Base-by-base conservation (phyloP, 2,329 filamentous ascomycete species). In the Ophiosphaerella narmari region DNA sequence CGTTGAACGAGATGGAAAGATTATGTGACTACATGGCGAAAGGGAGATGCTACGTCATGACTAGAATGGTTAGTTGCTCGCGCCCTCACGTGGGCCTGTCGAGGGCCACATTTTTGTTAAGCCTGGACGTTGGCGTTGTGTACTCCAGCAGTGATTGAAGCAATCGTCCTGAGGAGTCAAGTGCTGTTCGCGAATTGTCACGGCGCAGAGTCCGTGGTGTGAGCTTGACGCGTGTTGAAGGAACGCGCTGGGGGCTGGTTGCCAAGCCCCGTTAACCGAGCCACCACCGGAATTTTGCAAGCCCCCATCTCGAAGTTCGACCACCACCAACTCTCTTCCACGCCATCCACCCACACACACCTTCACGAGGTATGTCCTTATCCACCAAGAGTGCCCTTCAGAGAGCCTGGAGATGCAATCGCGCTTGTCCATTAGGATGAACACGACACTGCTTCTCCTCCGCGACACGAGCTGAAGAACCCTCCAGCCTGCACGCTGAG, bases 391-490 rank as follows among this genome's bases (percentile, higher is more conserved):
- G 74, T 77, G 76, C 76, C 75, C 76, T 79, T 80, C 77, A 78
- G 77, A 73, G 72, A 77, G 78, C 78, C 77, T 58, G 70, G 73
- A 66, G 66, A 71, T 71, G 76, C 75, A 76, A 75, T 79, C 76
- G 72, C 55, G 46, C 43, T 32, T 45, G 21, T 56, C 55, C 58
- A 57, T 60, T 53, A 57, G 54, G 59, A 62, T 64, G 59, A 60
- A 51, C 52, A 67, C 72, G 77, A 79, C 71, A 80, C 77, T 65
- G 74, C 76, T 74, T 73, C 68, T 71, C 72, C 75, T 73, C 63
- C 67, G 66, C 71, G 69, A 74, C 71, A 83, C 76, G 82, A 85
- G 84, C 82, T 85, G 82, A 86, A 86, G 84, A 87, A 85, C 84
- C 84, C 82, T 84, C 68, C 63, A 66, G 67, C 35, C 78, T 71